Conservation (phyloP, 805 yeast species). For the Lachancea quebecensis region DNA sequence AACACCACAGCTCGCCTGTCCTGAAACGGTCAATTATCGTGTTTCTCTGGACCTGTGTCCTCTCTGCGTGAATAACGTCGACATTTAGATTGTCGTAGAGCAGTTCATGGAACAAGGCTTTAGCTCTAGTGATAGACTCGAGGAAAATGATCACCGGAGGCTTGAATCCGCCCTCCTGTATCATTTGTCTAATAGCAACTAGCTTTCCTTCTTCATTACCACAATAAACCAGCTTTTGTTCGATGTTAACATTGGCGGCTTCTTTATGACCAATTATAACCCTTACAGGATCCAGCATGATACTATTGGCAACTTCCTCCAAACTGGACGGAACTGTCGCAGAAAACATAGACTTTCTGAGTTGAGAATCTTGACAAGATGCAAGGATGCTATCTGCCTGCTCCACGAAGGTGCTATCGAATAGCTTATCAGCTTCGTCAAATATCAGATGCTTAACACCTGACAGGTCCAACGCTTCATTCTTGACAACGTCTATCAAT, state of each 20-base stretch:
- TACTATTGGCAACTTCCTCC: conserved; percentile 77
- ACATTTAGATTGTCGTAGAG: conserved; percentile 87
- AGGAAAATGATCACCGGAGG: conserved; percentile 92
- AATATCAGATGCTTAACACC: conserved; percentile 70
- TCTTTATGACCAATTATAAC: conserved; percentile 89
- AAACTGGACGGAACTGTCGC: conserved; percentile 94
- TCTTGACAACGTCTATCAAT: conserved; percentile 68
- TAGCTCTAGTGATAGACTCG: conserved; percentile 89
- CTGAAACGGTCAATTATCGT: conserved; percentile 77
- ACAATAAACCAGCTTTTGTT: conserved; percentile 75
- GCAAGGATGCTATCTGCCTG: conserved; percentile 82
- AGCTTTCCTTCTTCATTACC: conserved; percentile 96
- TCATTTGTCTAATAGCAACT: conserved; percentile 82
- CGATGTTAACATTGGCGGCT: conserved; percentile 79
- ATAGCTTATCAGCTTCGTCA: conserved; percentile 94
- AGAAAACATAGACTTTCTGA: conserved; percentile 74
- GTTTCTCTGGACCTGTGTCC: conserved; percentile 83
- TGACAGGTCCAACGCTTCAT: conserved; percentile 52
- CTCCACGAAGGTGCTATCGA: conserved; percentile 78
- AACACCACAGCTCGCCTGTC: conserved; percentile 89
- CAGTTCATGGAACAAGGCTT: conserved; percentile 88
- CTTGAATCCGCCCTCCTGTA: conserved; percentile 73
- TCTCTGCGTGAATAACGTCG: conserved; percentile 93
- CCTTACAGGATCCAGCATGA: conserved; percentile 80
- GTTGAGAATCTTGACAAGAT: conserved; percentile 36